These are phyloP conservation scores for Saccharomycodes ludwigii DNA, from an alignment of 805 yeast genomes.

Conservation along the genomic window DNA sequence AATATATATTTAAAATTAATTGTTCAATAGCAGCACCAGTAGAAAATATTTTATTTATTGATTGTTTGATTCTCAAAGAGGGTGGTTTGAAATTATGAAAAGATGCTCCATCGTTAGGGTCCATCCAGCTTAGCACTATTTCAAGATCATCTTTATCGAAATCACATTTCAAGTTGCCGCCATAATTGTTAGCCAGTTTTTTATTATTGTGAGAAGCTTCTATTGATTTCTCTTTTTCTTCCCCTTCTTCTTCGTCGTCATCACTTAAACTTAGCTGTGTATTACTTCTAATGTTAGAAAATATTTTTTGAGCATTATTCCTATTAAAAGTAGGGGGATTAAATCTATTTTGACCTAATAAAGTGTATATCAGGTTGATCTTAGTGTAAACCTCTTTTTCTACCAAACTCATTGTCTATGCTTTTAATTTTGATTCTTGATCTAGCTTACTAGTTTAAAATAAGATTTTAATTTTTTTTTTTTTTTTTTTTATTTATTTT, in stretches of 20 bases:
- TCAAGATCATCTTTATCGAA: slow-evolving; percentile 14
- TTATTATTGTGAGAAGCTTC: slow-evolving; percentile 3
- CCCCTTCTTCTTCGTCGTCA: slow-evolving; percentile 2
- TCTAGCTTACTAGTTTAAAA: too few relatives aligned
- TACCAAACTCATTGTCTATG: neutral
- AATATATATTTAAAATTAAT: slow-evolving; percentile 6
- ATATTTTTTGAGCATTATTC: neutral
- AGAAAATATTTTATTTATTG: slow-evolving; percentile 6
- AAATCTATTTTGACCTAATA: neutral
- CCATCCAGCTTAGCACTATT: slow-evolving; percentile 15
- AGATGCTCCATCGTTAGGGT: slow-evolving; percentile 15
- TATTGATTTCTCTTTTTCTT: slow-evolving; percentile 2
- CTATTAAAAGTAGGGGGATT: neutral
- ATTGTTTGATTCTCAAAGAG: slow-evolving; percentile 12
- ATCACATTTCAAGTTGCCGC: slow-evolving; percentile 5
- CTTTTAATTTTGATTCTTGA: too few relatives aligned
- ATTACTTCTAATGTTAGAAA: neutral
- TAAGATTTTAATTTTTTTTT: too few relatives aligned
- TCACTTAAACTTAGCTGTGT: slow-evolving; percentile 1
- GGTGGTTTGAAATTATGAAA: slow-evolving; percentile 19
- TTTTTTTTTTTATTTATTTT: neutral
- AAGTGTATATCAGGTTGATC: neutral
- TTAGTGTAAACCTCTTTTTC: neutral
- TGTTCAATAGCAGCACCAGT: neutral
- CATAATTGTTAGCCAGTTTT: slow-evolving; percentile 5